These are phyloP conservation scores for Verruconis gallopava DNA, from an alignment of 2,329 filamentous ascomycete genomes.

Conservation along the genomic window DNA sequence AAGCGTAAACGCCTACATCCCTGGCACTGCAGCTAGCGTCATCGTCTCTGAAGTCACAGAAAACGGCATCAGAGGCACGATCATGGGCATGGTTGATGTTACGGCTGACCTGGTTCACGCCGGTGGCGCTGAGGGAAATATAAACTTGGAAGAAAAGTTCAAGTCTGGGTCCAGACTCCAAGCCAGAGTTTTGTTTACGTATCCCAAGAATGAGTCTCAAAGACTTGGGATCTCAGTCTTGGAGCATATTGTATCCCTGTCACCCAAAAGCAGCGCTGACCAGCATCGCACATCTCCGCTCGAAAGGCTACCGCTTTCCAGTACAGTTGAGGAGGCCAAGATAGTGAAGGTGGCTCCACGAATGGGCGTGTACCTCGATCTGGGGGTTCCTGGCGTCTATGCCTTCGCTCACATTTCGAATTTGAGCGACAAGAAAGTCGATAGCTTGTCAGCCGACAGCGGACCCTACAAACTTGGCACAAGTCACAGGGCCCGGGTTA, in stretches of 20 bases:
- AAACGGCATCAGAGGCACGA: slow-evolving; percentile 72
- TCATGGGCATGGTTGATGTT: slow-evolving; percentile 82
- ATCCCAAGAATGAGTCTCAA: slow-evolving; percentile 62
- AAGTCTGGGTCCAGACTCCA: slow-evolving; percentile 75
- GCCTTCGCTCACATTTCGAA: slow-evolving; percentile 93
- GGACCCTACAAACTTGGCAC: slow-evolving; percentile 70
- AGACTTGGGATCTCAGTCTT: slow-evolving; percentile 81
- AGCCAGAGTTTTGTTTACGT: slow-evolving; percentile 77
- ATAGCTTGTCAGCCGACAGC: slow-evolving; percentile 61
- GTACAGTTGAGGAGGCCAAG: slow-evolving; percentile 62
- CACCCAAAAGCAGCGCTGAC: slow-evolving; percentile 15
- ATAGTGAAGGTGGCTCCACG: slow-evolving; percentile 68
- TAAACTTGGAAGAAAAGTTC: slow-evolving; percentile 63
- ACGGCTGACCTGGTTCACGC: slow-evolving; percentile 88
- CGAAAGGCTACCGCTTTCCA: slow-evolving; percentile 54
- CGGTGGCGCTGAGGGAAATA: slow-evolving; percentile 54
- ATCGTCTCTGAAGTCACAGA: slow-evolving; percentile 63
- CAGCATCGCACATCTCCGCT: slow-evolving; percentile 40
- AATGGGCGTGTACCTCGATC: slow-evolving; percentile 67
- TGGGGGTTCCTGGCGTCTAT: slow-evolving; percentile 53
- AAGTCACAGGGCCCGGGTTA: slow-evolving; percentile 65
- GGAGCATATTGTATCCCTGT: slow-evolving; percentile 66
- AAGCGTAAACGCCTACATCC: slow-evolving; percentile 79
- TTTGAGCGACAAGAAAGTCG: slow-evolving; percentile 80
- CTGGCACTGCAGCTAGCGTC: slow-evolving; percentile 80